Conservation (phyloP, 768 basidiomycete species). For the Leccinum subtestaceum region DNA sequence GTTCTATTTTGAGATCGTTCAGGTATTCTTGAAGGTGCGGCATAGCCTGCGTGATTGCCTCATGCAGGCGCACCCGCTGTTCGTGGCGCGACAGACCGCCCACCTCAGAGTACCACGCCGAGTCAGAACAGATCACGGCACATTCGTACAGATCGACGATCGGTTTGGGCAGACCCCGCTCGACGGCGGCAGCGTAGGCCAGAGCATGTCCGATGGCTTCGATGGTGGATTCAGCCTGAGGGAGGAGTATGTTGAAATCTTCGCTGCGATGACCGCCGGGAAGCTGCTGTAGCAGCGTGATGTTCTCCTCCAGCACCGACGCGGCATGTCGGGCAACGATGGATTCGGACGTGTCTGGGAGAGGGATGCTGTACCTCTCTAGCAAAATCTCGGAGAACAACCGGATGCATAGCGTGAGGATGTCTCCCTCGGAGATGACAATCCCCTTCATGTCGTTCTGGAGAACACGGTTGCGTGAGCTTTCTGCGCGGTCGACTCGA, state of each 20-base stretch:
- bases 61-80: conserved; percentile 48
- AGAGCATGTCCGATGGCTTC: conserved; percentile 63
- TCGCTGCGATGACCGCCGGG: conserved; percentile 23
- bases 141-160: conserved; percentile 58
- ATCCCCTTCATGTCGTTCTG: conserved; percentile 49
- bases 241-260: conserved; percentile 54
- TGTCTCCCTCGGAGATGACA: conserved; percentile 55
- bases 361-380: conserved; percentile 50
- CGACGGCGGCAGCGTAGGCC: conserved; percentile 55
- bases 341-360: conserved; percentile 41
- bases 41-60: conserved; percentile 22
- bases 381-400: conserved; percentile 59
- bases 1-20: conserved; percentile 43
- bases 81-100: conserved; percentile 28
- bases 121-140: conserved; percentile 14
- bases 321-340: conserved; percentile 51
- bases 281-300: conserved; percentile 35
- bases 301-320: conserved; percentile 48
- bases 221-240: conserved; percentile 49
- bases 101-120: conserved; percentile 6
- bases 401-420: conserved; percentile 52
- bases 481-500: background rate
- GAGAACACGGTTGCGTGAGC: background rate
- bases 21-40: conserved; percentile 41
- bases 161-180: conserved; percentile 41